phyloP scores from a whole-genome alignment of 345 rosid genomes.

The Populus alba region DNA sequence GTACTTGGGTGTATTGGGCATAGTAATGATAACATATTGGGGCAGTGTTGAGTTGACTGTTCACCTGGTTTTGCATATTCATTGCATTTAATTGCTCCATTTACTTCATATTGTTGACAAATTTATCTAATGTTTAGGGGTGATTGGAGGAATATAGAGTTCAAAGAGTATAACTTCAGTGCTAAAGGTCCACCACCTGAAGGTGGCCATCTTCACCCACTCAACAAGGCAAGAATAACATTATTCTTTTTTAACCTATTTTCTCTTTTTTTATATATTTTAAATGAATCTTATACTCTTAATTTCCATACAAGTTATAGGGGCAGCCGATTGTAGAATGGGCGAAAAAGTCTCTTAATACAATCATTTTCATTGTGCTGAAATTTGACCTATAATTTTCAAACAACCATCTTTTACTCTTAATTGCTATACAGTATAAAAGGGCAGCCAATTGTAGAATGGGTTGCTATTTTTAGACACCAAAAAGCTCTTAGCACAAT shows the following conservation, averaged over 20 bases:
- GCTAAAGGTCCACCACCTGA: constrained; percentile 88
- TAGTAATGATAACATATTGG: not conserved
- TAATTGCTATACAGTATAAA: too few relatives aligned
- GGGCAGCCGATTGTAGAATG: not conserved
- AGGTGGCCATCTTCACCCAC: constrained; percentile 91
- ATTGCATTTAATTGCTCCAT: not conserved
- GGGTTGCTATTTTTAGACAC: too few relatives aligned
- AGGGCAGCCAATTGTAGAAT: too few relatives aligned
- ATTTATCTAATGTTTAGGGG: constrained; percentile 46
- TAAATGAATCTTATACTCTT: constrained; percentile 1
- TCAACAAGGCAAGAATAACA: constrained; percentile 64
- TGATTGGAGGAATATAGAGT: constrained; percentile 80
- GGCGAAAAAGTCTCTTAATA: too few relatives aligned
- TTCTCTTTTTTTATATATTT: not conserved
- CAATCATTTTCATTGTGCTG: not conserved
- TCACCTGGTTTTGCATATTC: not conserved
- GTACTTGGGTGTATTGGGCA: too few relatives aligned
- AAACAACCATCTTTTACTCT: too few relatives aligned
- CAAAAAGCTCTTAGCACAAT: too few relatives aligned
- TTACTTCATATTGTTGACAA: constrained; percentile 8
- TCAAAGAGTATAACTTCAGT: constrained; percentile 85
- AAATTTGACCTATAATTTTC: not conserved
- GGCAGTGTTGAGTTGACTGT: not conserved
- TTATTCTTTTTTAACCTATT: not conserved
- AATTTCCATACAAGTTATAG: not conserved